Evolutionary conservation across 306 rosid genomes (phyloP).

Genomic region (Cicer judaicum): DNA sequence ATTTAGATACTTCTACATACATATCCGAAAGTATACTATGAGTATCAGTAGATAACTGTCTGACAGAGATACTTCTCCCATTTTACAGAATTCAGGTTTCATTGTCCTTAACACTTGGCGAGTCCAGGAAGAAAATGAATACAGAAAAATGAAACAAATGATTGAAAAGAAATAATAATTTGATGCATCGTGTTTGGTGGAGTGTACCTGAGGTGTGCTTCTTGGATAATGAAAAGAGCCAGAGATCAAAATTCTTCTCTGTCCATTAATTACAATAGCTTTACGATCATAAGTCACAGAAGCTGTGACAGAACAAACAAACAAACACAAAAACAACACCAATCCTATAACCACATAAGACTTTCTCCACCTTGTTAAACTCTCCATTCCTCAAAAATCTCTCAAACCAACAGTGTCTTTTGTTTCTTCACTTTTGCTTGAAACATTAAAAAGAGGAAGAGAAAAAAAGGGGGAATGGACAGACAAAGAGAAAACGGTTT

Average conservation of each 20-base stretch:
- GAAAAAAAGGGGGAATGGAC: neutral
- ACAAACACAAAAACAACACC: slow-evolving; percentile 27
- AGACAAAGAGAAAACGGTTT: slow-evolving; percentile 8
- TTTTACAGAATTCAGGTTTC: too few relatives aligned
- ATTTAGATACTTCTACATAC: too few relatives aligned
- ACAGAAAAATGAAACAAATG: neutral
- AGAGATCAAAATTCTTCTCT: slow-evolving; percentile 74
- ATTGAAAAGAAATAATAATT: neutral
- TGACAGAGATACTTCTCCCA: too few relatives aligned
- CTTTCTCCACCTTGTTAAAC: neutral
- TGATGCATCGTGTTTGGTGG: slow-evolving; percentile 7
- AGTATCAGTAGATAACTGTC: too few relatives aligned
- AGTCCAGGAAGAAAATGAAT: neutral
- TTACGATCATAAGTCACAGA: slow-evolving; percentile 74
- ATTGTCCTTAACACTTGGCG: too few relatives aligned
- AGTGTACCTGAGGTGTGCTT: slow-evolving; percentile 74
- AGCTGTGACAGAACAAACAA: slow-evolving; percentile 58
- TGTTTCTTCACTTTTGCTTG: slow-evolving; percentile 32
- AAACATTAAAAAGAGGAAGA: slow-evolving; percentile 4
- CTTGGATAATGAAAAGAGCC: slow-evolving; percentile 90
- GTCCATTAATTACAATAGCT: slow-evolving; percentile 66
- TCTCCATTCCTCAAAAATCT: slow-evolving; percentile 47
- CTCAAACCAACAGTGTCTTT: slow-evolving; percentile 40
- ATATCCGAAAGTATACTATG: too few relatives aligned
- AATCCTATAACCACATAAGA: slow-evolving; percentile 24